Percentiles rank a stretch among this genome's conserved stretches.
phyloP scores from a whole-genome alignment of 2,329 filamentous ascomycete species.

The Monosporascus sp. region DNA sequence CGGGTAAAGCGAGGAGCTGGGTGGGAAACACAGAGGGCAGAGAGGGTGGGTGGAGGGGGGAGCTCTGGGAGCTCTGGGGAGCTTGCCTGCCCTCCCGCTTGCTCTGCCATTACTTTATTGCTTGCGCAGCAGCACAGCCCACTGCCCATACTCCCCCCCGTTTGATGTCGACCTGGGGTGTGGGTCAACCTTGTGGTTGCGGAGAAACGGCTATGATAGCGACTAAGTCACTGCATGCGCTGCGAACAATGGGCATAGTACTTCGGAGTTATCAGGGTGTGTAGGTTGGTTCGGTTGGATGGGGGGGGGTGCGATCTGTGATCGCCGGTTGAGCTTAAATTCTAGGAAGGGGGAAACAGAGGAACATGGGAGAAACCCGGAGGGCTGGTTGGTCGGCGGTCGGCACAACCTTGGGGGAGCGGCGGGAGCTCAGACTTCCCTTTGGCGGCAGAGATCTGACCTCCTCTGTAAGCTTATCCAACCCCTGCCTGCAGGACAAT shows the following conservation, averaged over 20 bases:
- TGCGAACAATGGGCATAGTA: conserved; percentile 18
- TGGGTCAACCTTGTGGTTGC: conserved; percentile 4
- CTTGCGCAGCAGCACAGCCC: not conserved
- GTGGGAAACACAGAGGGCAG: conserved; percentile 1
- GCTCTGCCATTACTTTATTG: not conserved
- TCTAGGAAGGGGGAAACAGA: conserved; percentile 7
- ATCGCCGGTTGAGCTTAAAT: conserved; percentile 1
- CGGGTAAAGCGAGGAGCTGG: conserved; percentile 10
- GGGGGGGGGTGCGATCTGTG: conserved; percentile 11
- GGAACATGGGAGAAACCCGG: conserved; percentile 4
- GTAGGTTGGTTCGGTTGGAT: conserved; percentile 5
- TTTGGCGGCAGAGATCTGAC: no score
- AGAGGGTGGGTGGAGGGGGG: conserved; percentile 7
- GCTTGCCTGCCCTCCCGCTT: conserved; percentile 10
- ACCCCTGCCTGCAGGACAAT: not conserved
- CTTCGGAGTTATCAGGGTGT: conserved; percentile 17
- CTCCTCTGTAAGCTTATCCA: not conserved
- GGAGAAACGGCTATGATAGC: conserved; percentile 7
- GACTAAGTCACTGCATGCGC: conserved; percentile 14
- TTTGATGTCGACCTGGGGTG: not conserved
- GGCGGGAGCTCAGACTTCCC: conserved; percentile 3
- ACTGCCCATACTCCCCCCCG: not conserved
- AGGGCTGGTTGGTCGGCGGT: conserved; percentile 9
- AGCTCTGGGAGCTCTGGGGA: conserved; percentile 14
- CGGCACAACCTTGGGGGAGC: not conserved